Evolutionary conservation across 495 filamentous ascomycete genomes (phyloP), one percentile per base, ranked within the genome.

Genomic region (Podospora conica): DNA sequence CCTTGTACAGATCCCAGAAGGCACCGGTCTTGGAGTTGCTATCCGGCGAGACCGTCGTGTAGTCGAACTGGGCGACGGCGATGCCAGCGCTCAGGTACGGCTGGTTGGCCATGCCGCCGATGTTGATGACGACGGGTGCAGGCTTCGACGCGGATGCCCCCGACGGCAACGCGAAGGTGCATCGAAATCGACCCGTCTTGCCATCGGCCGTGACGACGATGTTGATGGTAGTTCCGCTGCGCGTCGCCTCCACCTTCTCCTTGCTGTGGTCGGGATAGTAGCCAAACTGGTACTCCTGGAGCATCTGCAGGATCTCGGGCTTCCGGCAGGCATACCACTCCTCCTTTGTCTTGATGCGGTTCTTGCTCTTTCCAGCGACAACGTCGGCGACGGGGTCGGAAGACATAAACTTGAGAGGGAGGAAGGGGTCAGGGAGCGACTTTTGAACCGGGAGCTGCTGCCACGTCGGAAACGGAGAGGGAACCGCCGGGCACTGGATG

Each of bases 271-370:
- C 81, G 0, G 83, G 81, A 68, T 84, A 84, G 71, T 82, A 84
- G 18, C 82, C 82, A 70, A 78, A 83, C 74, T 84, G 82, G 73
- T 84, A 84, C 61, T 85, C 80, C 63, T 84, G 80, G 23, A 85
- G 71, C 70, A 84, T 66, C 68, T 80, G 77, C 28, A 84, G 11
- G 67, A 85, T 82, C 72, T 84, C 81, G 10, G 81, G 83, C 71
- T 82, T 81, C 8, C 80, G 78, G 68, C 82, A 85, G 60, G 74
- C 69, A 72, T 81, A 82, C 81, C 81, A 84, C 66, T 84, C 77
- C 24, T 83, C 79, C 22, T 73, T 72, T 9, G 79, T 79, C 66
- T 76, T 66, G 60, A 84, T 75, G 53, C 81, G 74, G 68, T 78
- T 75, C 67, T 77, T 74, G 2, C 73, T 80, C 67, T 75, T 75